Conservation (phyloP, 306 rosid genomes). For the Carpinus fangiana region DNA sequence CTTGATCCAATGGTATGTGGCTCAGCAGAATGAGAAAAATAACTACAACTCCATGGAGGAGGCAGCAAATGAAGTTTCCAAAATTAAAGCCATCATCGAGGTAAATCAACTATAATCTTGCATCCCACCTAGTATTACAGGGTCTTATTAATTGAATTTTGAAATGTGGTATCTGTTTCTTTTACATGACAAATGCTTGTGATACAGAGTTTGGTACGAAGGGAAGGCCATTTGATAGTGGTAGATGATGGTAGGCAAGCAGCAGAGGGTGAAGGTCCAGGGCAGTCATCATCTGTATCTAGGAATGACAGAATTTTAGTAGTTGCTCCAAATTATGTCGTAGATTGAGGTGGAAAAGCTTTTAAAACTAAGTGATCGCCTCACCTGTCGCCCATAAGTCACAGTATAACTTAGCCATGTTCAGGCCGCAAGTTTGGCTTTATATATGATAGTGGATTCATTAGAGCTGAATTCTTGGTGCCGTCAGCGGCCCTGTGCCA, state of each 20-base stretch:
- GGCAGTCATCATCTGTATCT: constrained; percentile 37
- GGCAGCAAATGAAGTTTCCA: constrained; percentile 59
- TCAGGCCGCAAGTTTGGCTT: constrained; percentile 1
- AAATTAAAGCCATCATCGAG: constrained; percentile 90
- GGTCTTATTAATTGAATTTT: neutral
- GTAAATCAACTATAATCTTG: constrained; percentile 36
- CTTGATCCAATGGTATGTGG: constrained; percentile 83
- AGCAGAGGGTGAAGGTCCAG: constrained; percentile 50
- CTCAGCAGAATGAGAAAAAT: constrained; percentile 81
- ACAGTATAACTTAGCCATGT: constrained; percentile 11
- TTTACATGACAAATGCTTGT: constrained; percentile 20
- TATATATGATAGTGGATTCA: neutral
- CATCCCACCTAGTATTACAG: constrained; percentile 1
- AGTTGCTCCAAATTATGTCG: constrained; percentile 82
- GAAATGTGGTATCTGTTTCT: neutral
- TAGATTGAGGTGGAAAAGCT: constrained; percentile 46
- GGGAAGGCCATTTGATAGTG: constrained; percentile 91
- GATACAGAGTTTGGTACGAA: constrained; percentile 71
- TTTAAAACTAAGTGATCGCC: constrained; percentile 19
- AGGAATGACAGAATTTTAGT: constrained; percentile 82
- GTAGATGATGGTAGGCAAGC: constrained; percentile 71
- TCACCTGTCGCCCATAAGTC: no score
- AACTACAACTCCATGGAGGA: constrained; percentile 72
- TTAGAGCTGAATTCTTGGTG: neutral
- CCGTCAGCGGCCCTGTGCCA: no score